A percentile compares a stretch with the other conserved stretches of the same genome.
These are phyloP conservation scores for Avena sativa DNA, from an alignment of 176 grass and related monocot species.

Conservation along the genomic window DNA sequence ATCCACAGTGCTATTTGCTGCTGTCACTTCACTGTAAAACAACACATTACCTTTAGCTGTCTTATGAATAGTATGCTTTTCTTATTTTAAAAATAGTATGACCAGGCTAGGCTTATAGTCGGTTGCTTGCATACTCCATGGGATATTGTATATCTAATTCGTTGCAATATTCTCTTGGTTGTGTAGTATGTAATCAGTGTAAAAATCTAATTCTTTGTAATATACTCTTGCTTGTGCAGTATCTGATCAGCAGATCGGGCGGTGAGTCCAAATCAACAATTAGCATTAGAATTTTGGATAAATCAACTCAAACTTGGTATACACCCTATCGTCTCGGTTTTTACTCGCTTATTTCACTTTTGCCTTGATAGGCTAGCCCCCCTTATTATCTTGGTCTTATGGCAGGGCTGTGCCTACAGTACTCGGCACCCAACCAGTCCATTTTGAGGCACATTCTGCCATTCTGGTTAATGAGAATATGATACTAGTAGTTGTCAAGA, in stretches of 20 bases:
- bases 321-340: neutral
- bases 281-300: neutral
- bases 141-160: neutral
- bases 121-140: neutral
- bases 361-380: neutral
- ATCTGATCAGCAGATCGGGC: neutral
- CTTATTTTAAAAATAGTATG: neutral
- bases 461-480: neutral
- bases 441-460: neutral
- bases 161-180: neutral
- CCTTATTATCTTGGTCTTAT: neutral
- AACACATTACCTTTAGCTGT: neutral
- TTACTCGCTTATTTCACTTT: neutral
- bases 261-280: neutral
- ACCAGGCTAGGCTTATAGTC: neutral
- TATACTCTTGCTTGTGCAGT: conserved; percentile 11
- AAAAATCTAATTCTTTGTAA: neutral
- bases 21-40: neutral
- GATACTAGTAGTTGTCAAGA: neutral
- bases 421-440: neutral
- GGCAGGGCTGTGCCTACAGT: neutral
- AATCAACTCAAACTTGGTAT: neutral
- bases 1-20: neutral
- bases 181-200: neutral
- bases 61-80: neutral